Percentiles rank a stretch among this genome's conserved stretches.
phyloP scores from a whole-genome alignment of 1,139 yeast genomes.

The Yamadazyma friedrichii region DNA sequence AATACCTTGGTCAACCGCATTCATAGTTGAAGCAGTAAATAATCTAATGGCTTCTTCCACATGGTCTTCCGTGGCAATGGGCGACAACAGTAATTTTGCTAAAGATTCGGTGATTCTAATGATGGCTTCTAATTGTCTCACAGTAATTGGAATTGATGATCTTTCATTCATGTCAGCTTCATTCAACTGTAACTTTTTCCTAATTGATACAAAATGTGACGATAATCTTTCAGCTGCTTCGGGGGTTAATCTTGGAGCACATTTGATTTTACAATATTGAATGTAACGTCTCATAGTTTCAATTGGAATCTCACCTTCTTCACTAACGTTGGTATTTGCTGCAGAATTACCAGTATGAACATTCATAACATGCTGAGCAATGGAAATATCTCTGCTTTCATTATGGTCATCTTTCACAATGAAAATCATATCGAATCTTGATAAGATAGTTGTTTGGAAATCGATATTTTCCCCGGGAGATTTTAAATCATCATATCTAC shows the following conservation, averaged over 20 bases:
- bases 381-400: slow-evolving; percentile 78
- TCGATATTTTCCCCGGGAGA: slow-evolving; percentile 98
- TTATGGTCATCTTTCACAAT: slow-evolving; percentile 95
- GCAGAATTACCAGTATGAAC: slow-evolving; percentile 76
- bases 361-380: slow-evolving; percentile 93
- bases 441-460: slow-evolving; percentile 93
- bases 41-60: slow-evolving; percentile 94
- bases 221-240: slow-evolving; percentile 91
- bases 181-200: slow-evolving; percentile 78
- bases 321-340: slow-evolving; percentile 44
- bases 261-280: slow-evolving; percentile 81
- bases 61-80: slow-evolving; percentile 84
- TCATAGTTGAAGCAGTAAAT: slow-evolving; percentile 96
- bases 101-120: slow-evolving; percentile 93
- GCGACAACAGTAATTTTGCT: slow-evolving; percentile 81
- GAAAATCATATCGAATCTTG: slow-evolving; percentile 98
- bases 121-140: slow-evolving; percentile 96
- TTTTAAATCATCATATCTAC: slow-evolving; percentile 92
- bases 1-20: slow-evolving; percentile 88
- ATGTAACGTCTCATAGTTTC: slow-evolving; percentile 90
- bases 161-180: slow-evolving; percentile 85
- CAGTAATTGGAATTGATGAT: slow-evolving; percentile 94
- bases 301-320: slow-evolving; percentile 86
- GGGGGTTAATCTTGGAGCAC: slow-evolving; percentile 89
- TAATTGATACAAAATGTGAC: slow-evolving; percentile 90